Evolutionary conservation across 441 rosid species (phyloP).

Genomic region (Populus tomentosa): DNA sequence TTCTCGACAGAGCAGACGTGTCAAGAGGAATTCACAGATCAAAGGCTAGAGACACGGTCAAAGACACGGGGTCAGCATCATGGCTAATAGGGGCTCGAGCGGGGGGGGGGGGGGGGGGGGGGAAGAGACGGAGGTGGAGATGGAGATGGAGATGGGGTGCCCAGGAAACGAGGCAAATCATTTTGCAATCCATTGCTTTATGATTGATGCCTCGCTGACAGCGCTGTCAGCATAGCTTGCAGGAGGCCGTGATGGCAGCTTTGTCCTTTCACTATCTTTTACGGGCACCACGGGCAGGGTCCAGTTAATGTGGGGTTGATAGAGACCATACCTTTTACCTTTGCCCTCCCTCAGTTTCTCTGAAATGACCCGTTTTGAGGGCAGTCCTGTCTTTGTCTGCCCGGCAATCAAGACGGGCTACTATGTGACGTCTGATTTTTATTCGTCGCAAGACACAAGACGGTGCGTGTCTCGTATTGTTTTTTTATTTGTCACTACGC

Average conservation of each 20-base stretch:
- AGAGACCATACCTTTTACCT: slow-evolving; percentile 32
- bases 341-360: neutral
- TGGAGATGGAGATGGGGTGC: neutral
- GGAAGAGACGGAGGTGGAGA: neutral
- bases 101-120: neutral
- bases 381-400: slow-evolving; percentile 40
- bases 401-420: slow-evolving; percentile 39
- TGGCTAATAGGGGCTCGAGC: slow-evolving; percentile 18
- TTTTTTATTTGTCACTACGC: neutral
- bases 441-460: neutral
- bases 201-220: slow-evolving; percentile 62
- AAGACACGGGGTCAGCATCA: slow-evolving; percentile 26
- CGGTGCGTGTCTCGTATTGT: neutral
- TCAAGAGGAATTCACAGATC: slow-evolving; percentile 27
- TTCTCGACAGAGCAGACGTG: slow-evolving; percentile 26
- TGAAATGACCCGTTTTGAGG: slow-evolving; percentile 13
- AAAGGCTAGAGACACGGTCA: slow-evolving; percentile 26
- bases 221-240: slow-evolving; percentile 27
- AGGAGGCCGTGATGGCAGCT: slow-evolving; percentile 18
- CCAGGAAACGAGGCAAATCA: slow-evolving; percentile 36
- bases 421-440: neutral
- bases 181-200: slow-evolving; percentile 60
- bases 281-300: slow-evolving; percentile 23
- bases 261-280: slow-evolving; percentile 27
- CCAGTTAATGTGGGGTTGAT: slow-evolving; percentile 16